Evolutionary conservation across 768 basidiomycete genomes (phyloP).

Genomic region (Suillus cothurnatus): DNA sequence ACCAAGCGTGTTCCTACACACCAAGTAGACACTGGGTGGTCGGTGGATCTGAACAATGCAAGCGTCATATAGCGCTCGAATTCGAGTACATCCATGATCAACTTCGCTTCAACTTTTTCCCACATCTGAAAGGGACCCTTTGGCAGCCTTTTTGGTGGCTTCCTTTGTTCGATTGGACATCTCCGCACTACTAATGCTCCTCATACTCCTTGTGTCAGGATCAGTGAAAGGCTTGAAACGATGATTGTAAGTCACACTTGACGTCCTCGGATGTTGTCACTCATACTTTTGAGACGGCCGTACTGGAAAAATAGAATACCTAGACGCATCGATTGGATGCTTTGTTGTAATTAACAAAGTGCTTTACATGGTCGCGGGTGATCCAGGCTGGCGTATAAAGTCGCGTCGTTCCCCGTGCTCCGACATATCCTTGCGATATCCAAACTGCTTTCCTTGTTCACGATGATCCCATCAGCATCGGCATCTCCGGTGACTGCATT

Average conservation of each 20-base stretch:
- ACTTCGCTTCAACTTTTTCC: neutral
- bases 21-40: neutral
- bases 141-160: neutral
- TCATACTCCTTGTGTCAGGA: neutral
- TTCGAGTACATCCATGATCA: neutral
- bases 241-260: neutral
- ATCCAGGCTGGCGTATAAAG: neutral
- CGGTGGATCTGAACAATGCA: neutral
- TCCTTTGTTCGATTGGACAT: neutral
- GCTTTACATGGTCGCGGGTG: neutral
- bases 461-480: neutral
- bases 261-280: neutral
- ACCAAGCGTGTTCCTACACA: neutral
- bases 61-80: neutral
- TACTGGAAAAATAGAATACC: neutral
- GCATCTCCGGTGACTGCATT: slow-evolving; percentile 4
- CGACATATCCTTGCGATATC: too few relatives aligned
- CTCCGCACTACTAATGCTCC: neutral
- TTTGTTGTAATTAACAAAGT: slow-evolving; percentile 1
- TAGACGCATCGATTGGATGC: neutral
- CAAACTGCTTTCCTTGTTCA: too few relatives aligned
- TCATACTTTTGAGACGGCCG: neutral
- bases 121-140: neutral
- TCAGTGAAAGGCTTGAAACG: neutral
- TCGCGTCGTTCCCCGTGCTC: neutral